Base-by-base conservation (phyloP, 2,329 filamentous ascomycete genomes). In the Seiridium cupressi region DNA sequence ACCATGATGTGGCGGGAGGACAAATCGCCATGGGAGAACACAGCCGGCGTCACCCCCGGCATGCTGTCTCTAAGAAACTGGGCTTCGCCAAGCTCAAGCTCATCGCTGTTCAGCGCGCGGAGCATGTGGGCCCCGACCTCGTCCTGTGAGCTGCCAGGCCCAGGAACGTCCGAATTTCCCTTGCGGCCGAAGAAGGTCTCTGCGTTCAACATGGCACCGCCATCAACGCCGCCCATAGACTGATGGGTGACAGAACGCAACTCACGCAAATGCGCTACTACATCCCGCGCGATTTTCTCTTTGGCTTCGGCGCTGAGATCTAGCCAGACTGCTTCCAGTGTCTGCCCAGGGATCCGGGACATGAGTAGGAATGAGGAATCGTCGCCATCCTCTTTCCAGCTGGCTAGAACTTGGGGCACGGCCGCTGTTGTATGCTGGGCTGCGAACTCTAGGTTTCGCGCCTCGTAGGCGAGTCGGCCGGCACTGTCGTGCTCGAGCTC, bases 11-110 rank as follows among this genome's bases (percentile, higher is more conserved):
- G 32, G 38, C 51, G 32, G 6, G 38, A 32, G 7, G 51, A 11
- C 38, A 55, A 13, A 44, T 55, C 38, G 13, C 51, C 38, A 32
- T 55, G 51, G 13, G 51, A 40, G 51, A 55, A 55, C n/a, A 55
- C 38, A 31, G n/a, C 38, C 6, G 34, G 38, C 10, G 11, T 35
- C 51, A 55, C 42, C 51, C 10, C 13, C 9, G 51, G 51, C 38
- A 55, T 26, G n/a, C 38, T 5, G 5, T 40, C 26, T 13, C 36
- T 38, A 10, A 55, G 32, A 18, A 55, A 42, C 26, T 44, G 13
- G 9, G 10, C n/a, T 11, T 55, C 34, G 5, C 18, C 34, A 6
- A 13, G 7, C 5, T 38, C 34, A 3, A 44, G 5, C 35, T 44
- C 26, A 5, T 32, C 36, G 8, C 5, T n/a, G 31, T 42, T 35